phyloP scores from a whole-genome alignment of 257 asterid species.

The Schizonepeta tenuifolia region DNA sequence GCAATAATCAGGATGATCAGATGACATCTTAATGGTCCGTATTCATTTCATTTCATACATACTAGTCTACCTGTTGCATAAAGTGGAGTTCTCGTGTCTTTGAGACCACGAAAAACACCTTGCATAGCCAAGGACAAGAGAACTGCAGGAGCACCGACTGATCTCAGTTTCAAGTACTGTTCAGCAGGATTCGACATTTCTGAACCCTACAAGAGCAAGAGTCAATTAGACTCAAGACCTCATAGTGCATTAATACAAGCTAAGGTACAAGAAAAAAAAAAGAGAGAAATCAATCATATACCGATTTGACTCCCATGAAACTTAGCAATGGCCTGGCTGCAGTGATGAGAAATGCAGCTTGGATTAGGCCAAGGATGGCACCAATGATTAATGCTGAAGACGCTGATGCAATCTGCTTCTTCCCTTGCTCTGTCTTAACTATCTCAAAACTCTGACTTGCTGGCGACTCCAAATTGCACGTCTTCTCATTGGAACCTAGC shows the following conservation, averaged over 20 bases:
- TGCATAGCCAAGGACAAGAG: slow-evolving; percentile 81
- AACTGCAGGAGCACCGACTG: slow-evolving; percentile 84
- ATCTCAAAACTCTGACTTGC: slow-evolving; percentile 39
- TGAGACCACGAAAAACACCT: slow-evolving; percentile 81
- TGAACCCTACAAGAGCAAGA: slow-evolving; percentile 48
- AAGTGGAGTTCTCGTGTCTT: slow-evolving; percentile 77
- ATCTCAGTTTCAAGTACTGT: slow-evolving; percentile 63
- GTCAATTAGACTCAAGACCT: too few relatives aligned
- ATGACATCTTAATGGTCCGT: too few relatives aligned
- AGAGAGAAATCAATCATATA: slow-evolving; percentile 31
- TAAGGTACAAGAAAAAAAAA: background rate
- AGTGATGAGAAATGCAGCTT: slow-evolving; percentile 56
- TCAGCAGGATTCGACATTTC: slow-evolving; percentile 62
- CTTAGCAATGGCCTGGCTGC: slow-evolving; percentile 62
- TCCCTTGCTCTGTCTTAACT: slow-evolving; percentile 36
- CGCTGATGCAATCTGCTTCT: slow-evolving; percentile 71
- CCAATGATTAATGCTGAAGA: slow-evolving; percentile 74
- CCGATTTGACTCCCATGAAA: slow-evolving; percentile 77
- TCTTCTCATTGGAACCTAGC: slow-evolving; percentile 40
- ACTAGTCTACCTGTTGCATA: slow-evolving; percentile 59
- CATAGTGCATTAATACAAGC: too few relatives aligned
- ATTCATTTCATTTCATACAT: background rate
- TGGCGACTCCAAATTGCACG: slow-evolving; percentile 23
- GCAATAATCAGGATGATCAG: too few relatives aligned
- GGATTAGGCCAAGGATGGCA: slow-evolving; percentile 65